Evolutionary conservation across 139 green algal genomes (phyloP), one percentile per base, ranked within the genome.

Genomic region (Chlamydomonas sphaeroides): DNA sequence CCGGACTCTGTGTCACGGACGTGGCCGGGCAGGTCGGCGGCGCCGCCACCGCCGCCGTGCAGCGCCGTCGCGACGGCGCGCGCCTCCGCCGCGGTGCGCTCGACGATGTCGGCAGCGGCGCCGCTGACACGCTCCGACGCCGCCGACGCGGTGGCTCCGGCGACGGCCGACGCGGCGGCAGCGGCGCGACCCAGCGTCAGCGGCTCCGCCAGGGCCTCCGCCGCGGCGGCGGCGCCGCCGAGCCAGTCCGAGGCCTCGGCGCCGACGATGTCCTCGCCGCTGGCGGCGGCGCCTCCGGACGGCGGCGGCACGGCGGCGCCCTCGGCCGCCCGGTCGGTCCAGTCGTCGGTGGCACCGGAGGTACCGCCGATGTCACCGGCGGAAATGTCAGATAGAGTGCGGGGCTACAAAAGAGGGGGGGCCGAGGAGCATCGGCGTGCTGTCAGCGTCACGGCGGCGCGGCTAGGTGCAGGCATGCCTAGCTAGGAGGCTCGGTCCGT

Each of bases 331-430:
- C 51, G 23, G 53, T 79, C 71, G 18, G 35, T 79, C 71, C 71
- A 79, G 71, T 79, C 71, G 28, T 79, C 71, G 1, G 53, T 68
- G 18, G 71, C 71, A 33, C 70, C 70, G 25, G 11, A 51, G 71
- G 4, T 68, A 35, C n/a, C 51, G 6, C 71, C 71, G 26, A 79
- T 68, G 53, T 79, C 71, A 1, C 53, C 53, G 45, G 45, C 45
- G 10, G 45, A 53, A 14, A 53, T 53, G 45, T 10, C 45, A 53
- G 45, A n/a, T n/a, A n/a, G n/a, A n/a, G n/a, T n/a, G n/a, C n/a
- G n/a, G n/a, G n/a, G n/a, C n/a, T n/a, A n/a, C n/a, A n/a, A n/a
- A n/a, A n/a, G n/a, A n/a, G n/a, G n/a, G n/a, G n/a, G n/a, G n/a
- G n/a, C n/a, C n/a, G n/a, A n/a, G n/a, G n/a, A n/a, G n/a, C n/a